A percentile compares a stretch with the other conserved stretches of the same genome.
These are phyloP conservation scores for Aspergillus pseudotamarii DNA, from an alignment of 2,329 filamentous ascomycete genomes.

Conservation along the genomic window DNA sequence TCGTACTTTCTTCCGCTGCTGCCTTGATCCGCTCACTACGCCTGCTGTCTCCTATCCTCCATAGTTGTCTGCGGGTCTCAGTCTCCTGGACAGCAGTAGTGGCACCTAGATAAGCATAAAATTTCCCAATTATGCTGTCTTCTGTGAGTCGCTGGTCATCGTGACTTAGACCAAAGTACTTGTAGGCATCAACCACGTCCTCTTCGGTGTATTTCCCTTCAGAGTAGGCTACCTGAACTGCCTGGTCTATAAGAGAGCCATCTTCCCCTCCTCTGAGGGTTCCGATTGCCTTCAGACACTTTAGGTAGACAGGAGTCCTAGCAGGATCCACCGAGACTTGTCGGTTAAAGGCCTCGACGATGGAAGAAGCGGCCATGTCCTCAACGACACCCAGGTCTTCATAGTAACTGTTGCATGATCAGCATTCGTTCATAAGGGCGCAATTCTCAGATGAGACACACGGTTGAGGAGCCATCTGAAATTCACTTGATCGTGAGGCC, in stretches of 20 bases:
- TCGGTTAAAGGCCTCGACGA: constrained; percentile 64
- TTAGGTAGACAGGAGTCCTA: constrained; percentile 63
- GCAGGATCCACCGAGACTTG: constrained; percentile 60
- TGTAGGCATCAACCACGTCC: constrained; percentile 62
- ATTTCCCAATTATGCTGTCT: constrained; percentile 64
- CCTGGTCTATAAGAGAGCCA: constrained; percentile 60
- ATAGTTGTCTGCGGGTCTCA: constrained; percentile 59
- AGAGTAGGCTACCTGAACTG: constrained; percentile 61
- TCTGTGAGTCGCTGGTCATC: constrained; percentile 54
- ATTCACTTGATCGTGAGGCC: constrained; percentile 30
- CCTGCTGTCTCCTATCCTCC: constrained; percentile 62
- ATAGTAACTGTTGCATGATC: constrained; percentile 50
- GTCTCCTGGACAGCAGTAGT: constrained; percentile 53
- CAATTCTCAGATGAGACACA: constrained; percentile 25
- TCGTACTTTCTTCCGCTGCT: constrained; percentile 58
- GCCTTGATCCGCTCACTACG: constrained; percentile 61
- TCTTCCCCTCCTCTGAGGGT: constrained; percentile 49
- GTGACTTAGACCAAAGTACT: constrained; percentile 58
- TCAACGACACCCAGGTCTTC: constrained; percentile 64
- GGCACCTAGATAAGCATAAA: constrained; percentile 61
- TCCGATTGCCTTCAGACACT: constrained; percentile 65
- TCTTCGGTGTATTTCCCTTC: constrained; percentile 59
- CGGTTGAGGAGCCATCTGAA: constrained; percentile 36
- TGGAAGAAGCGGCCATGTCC: constrained; percentile 64
- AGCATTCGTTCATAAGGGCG: constrained; percentile 1